Percentiles rank a stretch among this genome's conserved stretches.
These are phyloP conservation scores for Uronychia setigera DNA, from an alignment of 73 alveolate genomes.

Conservation along the genomic window DNA sequence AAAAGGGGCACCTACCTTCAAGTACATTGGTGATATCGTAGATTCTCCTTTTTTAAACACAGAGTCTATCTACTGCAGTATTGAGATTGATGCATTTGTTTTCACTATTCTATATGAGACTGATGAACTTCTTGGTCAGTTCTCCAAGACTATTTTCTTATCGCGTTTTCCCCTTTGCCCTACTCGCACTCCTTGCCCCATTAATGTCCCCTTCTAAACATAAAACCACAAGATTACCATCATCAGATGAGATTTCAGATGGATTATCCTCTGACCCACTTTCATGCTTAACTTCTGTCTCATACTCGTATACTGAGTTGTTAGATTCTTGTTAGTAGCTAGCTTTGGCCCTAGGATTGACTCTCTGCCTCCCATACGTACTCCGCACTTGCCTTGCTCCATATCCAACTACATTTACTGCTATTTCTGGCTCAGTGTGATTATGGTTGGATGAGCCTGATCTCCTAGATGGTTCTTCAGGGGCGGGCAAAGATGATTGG, in stretches of 20 bases:
- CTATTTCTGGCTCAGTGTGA: background rate
- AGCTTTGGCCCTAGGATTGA: background rate
- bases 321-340: background rate
- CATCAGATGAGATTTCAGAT: background rate
- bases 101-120: background rate
- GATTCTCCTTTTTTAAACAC: slow-evolving; percentile 22
- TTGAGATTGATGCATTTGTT: slow-evolving; percentile 6
- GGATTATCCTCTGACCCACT: background rate
- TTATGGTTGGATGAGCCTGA: background rate
- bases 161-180: slow-evolving; percentile 6
- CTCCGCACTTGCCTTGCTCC: background rate
- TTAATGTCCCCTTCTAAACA: background rate
- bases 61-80: background rate
- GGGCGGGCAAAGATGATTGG: background rate
- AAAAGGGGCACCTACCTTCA: no score
- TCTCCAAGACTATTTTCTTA: slow-evolving; percentile 21
- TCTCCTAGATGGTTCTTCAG: background rate
- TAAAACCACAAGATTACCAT: background rate
- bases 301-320: background rate
- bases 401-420: background rate
- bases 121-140: slow-evolving; percentile 19
- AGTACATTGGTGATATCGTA: slow-evolving; percentile 28
- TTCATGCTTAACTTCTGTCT: background rate
- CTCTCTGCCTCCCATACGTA: background rate
- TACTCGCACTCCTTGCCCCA: background rate